Conservation (phyloP, 1,139 yeast genomes). For the Kazachstania sp. region DNA sequence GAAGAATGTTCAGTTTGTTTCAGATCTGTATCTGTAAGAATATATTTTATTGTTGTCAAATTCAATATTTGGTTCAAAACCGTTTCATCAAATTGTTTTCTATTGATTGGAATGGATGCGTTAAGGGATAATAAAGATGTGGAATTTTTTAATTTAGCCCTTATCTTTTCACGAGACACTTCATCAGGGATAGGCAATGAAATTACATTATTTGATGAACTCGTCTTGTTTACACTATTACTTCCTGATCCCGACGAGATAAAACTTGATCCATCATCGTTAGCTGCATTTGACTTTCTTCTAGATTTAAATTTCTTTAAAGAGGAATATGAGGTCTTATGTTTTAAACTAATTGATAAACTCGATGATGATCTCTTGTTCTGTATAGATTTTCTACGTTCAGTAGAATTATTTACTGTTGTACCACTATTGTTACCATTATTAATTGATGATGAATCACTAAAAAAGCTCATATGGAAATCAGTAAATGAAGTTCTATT, state of each 20-base stretch:
- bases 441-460: background rate
- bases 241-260: slow-evolving; percentile 5
- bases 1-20: slow-evolving; percentile 1
- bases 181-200: slow-evolving; percentile 52
- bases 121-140: slow-evolving; percentile 41
- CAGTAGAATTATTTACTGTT: background rate
- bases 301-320: slow-evolving; percentile 25
- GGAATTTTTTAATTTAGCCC: slow-evolving; percentile 45
- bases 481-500: slow-evolving; percentile 21
- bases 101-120: slow-evolving; percentile 22
- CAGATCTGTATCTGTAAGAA: slow-evolving; percentile 11
- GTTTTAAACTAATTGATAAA: slow-evolving; percentile 24
- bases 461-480: slow-evolving; percentile 18
- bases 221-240: slow-evolving; percentile 7
- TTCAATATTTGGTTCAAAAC: slow-evolving; percentile 20
- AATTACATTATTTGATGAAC: slow-evolving; percentile 29
- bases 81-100: slow-evolving; percentile 23
- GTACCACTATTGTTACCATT: slow-evolving; percentile 7
- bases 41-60: slow-evolving; percentile 20
- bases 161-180: slow-evolving; percentile 45
- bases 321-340: slow-evolving; percentile 29
- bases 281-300: slow-evolving; percentile 18
- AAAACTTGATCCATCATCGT: slow-evolving; percentile 10
- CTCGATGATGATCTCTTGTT: slow-evolving; percentile 24
- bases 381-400: slow-evolving; percentile 10